phyloP scores from a whole-genome alignment of 2,329 filamentous ascomycete species.

The Colletotrichum coccodes region DNA sequence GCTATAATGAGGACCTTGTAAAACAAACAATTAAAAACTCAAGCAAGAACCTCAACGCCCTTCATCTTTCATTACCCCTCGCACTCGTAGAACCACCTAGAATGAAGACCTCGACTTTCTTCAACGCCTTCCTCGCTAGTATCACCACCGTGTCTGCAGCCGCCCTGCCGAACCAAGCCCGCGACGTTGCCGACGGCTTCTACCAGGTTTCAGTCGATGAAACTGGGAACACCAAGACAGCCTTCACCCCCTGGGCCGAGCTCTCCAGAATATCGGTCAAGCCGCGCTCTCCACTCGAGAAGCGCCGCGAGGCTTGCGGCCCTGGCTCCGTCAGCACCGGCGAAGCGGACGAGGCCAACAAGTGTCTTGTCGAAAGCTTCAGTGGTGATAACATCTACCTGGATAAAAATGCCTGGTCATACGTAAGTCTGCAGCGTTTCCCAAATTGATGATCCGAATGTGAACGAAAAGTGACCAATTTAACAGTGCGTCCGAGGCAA shows the following conservation, averaged over 20 bases:
- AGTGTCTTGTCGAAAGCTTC: neutral
- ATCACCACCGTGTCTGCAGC: neutral
- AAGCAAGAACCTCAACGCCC: no score
- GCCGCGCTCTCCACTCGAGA: neutral
- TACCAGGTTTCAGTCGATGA: neutral
- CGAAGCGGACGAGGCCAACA: conserved; percentile 1
- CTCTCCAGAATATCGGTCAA: neutral
- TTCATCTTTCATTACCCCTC: neutral
- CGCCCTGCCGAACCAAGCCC: neutral
- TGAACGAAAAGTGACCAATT: neutral
- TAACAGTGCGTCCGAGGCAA: neutral
- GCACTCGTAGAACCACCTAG: neutral
- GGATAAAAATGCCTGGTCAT: neutral
- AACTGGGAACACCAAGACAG: neutral
- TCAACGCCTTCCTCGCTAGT: neutral
- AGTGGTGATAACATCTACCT: neutral
- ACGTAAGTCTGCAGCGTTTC: neutral
- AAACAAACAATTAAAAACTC: neutral
- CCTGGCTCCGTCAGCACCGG: neutral
- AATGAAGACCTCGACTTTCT: neutral
- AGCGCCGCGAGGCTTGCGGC: neutral
- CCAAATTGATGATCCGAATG: neutral
- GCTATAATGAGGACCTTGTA: neutral
- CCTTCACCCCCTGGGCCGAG: neutral
- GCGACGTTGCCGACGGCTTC: neutral